A percentile compares a stretch with the other conserved stretches of the same genome.
Evolutionary conservation across 305 asterid genomes (phyloP).

Genomic region (Fraxinus baroniana): DNA sequence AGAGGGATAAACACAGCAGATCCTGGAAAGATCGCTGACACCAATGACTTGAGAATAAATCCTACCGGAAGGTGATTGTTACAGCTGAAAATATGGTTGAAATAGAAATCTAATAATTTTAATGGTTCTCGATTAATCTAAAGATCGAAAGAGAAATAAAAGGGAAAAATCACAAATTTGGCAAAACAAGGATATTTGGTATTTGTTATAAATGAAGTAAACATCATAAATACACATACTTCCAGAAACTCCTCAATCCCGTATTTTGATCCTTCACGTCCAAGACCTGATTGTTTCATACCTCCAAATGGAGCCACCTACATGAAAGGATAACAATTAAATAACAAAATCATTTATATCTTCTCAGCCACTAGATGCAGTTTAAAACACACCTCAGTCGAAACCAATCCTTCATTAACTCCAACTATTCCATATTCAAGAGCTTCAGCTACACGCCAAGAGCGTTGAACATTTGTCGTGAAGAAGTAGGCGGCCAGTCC

Average conservation of each 20-base stretch:
- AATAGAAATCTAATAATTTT: neutral
- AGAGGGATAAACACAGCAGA: neutral
- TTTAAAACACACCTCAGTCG: conserved; percentile 72
- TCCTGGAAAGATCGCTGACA: neutral
- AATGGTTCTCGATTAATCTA: neutral
- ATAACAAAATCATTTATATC: conserved; percentile 7
- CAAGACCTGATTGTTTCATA: conserved; percentile 93
- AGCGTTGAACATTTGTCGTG: conserved; percentile 69
- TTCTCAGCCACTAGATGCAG: neutral
- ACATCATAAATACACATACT: conserved; percentile 35
- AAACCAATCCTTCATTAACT: conserved; percentile 90
- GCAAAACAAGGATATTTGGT: neutral
- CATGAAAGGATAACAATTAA: conserved; percentile 16
- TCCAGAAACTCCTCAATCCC: conserved; percentile 95
- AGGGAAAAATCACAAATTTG: neutral
- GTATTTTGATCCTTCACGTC: conserved; percentile 97
- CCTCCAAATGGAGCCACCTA: conserved; percentile 99
- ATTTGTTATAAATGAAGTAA: neutral
- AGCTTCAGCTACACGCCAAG: conserved; percentile 97
- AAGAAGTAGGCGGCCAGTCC: conserved; percentile 95
- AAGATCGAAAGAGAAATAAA: neutral
- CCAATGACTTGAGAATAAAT: neutral
- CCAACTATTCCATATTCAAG: conserved; percentile 98
- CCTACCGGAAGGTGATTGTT: neutral
- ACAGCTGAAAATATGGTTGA: neutral